Evolutionary conservation across 306 rosid genomes (phyloP), one percentile per base, ranked within the genome.

Genomic region (Citrullus amarus): DNA sequence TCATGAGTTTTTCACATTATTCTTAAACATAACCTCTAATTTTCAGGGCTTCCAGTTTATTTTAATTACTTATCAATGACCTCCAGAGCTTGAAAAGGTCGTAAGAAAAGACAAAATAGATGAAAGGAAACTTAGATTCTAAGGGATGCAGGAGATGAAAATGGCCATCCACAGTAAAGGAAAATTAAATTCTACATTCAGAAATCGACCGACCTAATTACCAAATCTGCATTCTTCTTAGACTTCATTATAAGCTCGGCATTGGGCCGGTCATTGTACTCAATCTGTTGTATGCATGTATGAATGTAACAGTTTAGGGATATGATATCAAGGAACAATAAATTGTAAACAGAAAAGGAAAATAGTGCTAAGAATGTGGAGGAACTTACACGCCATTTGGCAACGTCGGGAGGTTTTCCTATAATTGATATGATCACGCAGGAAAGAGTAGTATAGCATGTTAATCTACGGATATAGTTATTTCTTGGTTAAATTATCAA

Each of bases 231-330:
- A 71, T 90, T 92, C 84, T 79, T 86, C 91, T 88, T 92, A 65
- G 93, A 90, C 87, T 92, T 90, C 82, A 87, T 82, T 77, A 95
- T 81, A 69, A 87, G 90, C 86, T 91, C 97, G 6, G 93, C 97
- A 73, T 95, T 95, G 13, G 91, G 90, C 84, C 91, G 80, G 86
- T 95, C 96, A 41, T 95, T 92, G 90, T 92, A 74, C 77, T 92
- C 93, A 70, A 92, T 63, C 98, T 95, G 96, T 83, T 78, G 73
- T 74, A 14, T 51, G 73, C 71, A 14, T 51, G n/a, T 51, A 71
- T 50, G 55, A 36, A 71, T 61, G 56, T 54, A 32, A 32, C 28
- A 58, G 53, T 6, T 44, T 30, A 58, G 57, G 46, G 38, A 81
- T 43, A 51, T 58, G 57, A 44, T 41, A 46, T 46, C 17, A 44